Evolutionary conservation across 179 eudicot species (phyloP).

Genomic region (Corrigiola litoralis): DNA sequence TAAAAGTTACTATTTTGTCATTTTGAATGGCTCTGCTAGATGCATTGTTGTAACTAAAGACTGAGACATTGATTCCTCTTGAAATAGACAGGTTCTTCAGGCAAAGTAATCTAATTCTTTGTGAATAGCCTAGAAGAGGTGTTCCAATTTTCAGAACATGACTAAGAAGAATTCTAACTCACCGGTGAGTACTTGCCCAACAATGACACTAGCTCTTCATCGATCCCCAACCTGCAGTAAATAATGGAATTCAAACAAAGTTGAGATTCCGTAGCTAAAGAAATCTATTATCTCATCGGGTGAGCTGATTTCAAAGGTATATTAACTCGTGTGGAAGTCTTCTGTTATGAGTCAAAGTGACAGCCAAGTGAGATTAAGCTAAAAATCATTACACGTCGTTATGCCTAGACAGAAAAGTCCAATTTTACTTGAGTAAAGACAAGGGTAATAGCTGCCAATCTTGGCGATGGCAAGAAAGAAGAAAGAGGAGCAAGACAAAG

Average conservation of each 20-base stretch:
- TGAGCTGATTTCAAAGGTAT: neutral
- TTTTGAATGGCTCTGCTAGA: neutral
- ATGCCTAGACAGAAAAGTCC: neutral
- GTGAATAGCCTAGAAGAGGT: neutral
- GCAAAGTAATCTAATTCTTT: neutral
- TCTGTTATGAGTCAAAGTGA: neutral
- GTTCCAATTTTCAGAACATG: slow-evolving; percentile 3
- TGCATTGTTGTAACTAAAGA: neutral
- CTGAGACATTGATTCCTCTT: neutral
- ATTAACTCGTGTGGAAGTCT: slow-evolving; percentile 5
- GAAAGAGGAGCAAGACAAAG: slow-evolving; percentile 4
- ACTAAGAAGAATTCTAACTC: slow-evolving; percentile 20
- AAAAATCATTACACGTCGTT: neutral
- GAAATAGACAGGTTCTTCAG: neutral
- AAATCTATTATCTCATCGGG: neutral
- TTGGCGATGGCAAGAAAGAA: neutral
- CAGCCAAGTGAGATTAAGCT: neutral
- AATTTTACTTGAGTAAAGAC: neutral
- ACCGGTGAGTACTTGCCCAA: slow-evolving; percentile 82
- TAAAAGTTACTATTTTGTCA: too few relatives aligned
- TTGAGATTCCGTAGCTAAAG: neutral
- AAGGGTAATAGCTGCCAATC: neutral
- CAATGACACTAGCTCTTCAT: slow-evolving; percentile 88
- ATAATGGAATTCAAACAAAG: neutral
- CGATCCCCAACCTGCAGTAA: slow-evolving; percentile 80